phyloP scores from a whole-genome alignment of 352 stramenopile species.

The Paralagenidium karlingii region DNA sequence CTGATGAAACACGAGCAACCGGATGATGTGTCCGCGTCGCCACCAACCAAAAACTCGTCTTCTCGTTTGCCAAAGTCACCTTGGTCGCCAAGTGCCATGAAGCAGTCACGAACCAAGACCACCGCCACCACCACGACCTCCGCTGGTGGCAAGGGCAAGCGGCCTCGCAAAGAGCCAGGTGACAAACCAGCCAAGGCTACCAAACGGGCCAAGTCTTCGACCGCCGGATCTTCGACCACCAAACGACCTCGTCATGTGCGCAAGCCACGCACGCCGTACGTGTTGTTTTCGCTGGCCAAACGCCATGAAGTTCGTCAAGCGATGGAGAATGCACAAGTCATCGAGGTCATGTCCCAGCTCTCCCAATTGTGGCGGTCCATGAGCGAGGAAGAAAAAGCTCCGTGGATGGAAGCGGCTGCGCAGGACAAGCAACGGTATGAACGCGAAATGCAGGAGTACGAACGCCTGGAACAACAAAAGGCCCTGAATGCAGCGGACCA shows the following conservation, averaged over 20 bases:
- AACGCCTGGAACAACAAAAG: background rate
- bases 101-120: slow-evolving; percentile 26
- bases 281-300: slow-evolving; percentile 52
- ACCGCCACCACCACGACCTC: no score
- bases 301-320: slow-evolving; percentile 32
- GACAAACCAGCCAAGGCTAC: slow-evolving; percentile 11
- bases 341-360: slow-evolving; percentile 49
- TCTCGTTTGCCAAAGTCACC: slow-evolving; percentile 36
- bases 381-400: slow-evolving; percentile 28
- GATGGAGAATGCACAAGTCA: slow-evolving; percentile 28
- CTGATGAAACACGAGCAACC: slow-evolving; percentile 7
- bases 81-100: slow-evolving; percentile 61
- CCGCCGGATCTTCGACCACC: background rate
- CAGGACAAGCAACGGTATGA: slow-evolving; percentile 55
- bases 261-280: slow-evolving; percentile 47
- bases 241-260: slow-evolving; percentile 17
- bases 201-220: slow-evolving; percentile 5
- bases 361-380: slow-evolving; percentile 43
- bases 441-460: slow-evolving; percentile 16
- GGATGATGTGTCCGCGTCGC: slow-evolving; percentile 4
- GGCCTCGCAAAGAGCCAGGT: slow-evolving; percentile 62
- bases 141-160: no score
- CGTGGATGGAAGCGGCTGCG: slow-evolving; percentile 45
- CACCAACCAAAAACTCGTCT: background rate
- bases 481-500: background rate